Evolutionary conservation across 352 stramenopile species (phyloP).

Genomic region (Globisporangium viniferum): DNA sequence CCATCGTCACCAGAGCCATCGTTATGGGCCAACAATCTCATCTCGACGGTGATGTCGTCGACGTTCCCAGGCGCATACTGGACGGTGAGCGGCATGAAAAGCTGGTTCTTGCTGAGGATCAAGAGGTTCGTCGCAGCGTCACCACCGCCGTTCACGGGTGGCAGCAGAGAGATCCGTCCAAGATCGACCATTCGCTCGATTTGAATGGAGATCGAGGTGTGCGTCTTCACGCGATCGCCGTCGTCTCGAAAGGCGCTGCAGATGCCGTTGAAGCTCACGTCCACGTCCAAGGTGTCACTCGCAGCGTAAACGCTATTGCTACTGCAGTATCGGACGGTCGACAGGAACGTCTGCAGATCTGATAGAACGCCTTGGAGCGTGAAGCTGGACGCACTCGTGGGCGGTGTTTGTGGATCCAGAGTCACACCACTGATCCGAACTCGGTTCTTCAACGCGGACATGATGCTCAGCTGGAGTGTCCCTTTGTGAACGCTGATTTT

Average conservation of each 20-base stretch:
- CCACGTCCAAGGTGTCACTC: constrained; percentile 12
- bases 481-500: constrained; percentile 1
- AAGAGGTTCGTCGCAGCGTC: constrained; percentile 10
- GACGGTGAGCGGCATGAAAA: constrained; percentile 12
- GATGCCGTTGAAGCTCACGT: constrained; percentile 8
- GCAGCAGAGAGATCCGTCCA: constrained; percentile 3
- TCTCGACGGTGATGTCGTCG: constrained; percentile 16
- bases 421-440: constrained; percentile 3
- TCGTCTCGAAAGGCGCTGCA: constrained; percentile 13
- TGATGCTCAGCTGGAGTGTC: constrained; percentile 7
- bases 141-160: neutral
- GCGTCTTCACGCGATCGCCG: neutral
- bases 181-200: constrained; percentile 18
- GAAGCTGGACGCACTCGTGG: neutral
- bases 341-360: constrained; percentile 22
- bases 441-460: constrained; percentile 4
- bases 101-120: constrained; percentile 10
- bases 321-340: constrained; percentile 25
- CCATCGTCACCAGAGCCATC: constrained; percentile 2
- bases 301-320: constrained; percentile 5
- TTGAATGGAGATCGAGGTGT: constrained; percentile 18
- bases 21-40: constrained; percentile 14
- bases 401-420: constrained; percentile 1
- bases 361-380: constrained; percentile 19
- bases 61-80: constrained; percentile 19